A percentile compares a stretch with the other conserved stretches of the same genome.
Evolutionary conservation across 768 basidiomycete genomes (phyloP).

Genomic region (Dictyophora rubrovolvata): DNA sequence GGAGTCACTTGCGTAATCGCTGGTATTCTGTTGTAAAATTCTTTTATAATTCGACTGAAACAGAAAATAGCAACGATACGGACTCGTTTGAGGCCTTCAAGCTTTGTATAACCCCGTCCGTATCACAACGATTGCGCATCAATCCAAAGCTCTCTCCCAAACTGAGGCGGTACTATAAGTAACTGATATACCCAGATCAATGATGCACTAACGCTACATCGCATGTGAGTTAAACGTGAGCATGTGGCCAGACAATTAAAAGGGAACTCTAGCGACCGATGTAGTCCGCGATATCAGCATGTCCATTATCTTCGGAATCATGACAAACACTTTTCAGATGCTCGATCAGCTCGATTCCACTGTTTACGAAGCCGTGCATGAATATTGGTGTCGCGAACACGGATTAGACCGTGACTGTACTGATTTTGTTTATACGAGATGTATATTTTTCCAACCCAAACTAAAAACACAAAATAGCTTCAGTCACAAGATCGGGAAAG

Average conservation of each 20-base stretch:
- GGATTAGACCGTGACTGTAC: no score
- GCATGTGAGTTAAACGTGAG: background rate
- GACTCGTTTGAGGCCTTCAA: slow-evolving; percentile 25
- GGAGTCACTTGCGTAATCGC: slow-evolving; percentile 18
- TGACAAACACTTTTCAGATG: no score
- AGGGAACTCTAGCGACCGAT: background rate
- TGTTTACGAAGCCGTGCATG: background rate
- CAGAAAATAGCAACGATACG: background rate
- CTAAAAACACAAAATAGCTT: no score
- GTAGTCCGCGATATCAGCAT: no score
- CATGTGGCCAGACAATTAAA: background rate
- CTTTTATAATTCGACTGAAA: slow-evolving; percentile 21
- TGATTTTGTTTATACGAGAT: no score
- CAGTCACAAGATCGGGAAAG: no score
- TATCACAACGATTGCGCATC: slow-evolving; percentile 30
- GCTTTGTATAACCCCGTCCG: slow-evolving; percentile 31
- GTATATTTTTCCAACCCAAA: no score
- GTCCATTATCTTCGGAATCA: no score
- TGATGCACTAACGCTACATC: slow-evolving; percentile 26
- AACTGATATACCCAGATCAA: background rate
- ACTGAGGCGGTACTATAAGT: slow-evolving; percentile 15
- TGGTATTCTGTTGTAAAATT: slow-evolving; percentile 30
- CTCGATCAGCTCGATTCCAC: background rate
- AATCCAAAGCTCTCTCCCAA: slow-evolving; percentile 30
- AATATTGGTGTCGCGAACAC: background rate